These are phyloP conservation scores for Bassia scoparia DNA, from an alignment of 148 eudicot genomes.

Conservation along the genomic window DNA sequence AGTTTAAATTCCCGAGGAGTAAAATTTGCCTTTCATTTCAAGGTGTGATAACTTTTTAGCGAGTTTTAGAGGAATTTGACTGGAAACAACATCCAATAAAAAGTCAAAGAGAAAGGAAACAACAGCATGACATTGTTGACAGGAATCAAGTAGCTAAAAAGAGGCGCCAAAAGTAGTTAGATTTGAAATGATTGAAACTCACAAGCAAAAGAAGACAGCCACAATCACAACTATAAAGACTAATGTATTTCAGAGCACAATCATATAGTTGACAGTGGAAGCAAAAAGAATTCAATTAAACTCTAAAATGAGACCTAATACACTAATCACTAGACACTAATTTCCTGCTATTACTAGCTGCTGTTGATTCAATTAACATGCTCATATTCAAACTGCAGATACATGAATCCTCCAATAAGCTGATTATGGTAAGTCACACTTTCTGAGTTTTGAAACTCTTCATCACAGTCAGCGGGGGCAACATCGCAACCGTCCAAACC, in stretches of 20 bases:
- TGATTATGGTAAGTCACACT: neutral
- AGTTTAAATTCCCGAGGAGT: neutral
- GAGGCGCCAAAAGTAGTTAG: neutral
- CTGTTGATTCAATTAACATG: neutral
- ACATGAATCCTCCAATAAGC: neutral
- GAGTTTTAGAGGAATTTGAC: neutral
- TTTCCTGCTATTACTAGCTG: neutral
- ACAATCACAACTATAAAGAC: neutral
- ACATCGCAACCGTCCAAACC: neutral
- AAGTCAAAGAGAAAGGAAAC: neutral
- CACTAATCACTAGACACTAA: neutral
- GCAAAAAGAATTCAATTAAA: neutral
- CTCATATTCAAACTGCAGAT: neutral
- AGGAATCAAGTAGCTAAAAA: neutral
- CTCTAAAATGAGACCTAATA: neutral
- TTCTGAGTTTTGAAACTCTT: neutral
- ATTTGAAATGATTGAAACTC: conserved; percentile 1
- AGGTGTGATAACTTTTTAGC: no score
- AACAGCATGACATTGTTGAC: neutral
- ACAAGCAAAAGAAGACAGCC: neutral
- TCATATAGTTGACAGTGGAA: neutral
- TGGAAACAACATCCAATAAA: neutral
- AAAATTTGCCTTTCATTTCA: neutral
- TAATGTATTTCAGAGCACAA: neutral
- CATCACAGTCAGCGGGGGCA: neutral